Conservation (phyloP, 495 filamentous ascomycete genomes). For the Schizothecium vesticola region DNA sequence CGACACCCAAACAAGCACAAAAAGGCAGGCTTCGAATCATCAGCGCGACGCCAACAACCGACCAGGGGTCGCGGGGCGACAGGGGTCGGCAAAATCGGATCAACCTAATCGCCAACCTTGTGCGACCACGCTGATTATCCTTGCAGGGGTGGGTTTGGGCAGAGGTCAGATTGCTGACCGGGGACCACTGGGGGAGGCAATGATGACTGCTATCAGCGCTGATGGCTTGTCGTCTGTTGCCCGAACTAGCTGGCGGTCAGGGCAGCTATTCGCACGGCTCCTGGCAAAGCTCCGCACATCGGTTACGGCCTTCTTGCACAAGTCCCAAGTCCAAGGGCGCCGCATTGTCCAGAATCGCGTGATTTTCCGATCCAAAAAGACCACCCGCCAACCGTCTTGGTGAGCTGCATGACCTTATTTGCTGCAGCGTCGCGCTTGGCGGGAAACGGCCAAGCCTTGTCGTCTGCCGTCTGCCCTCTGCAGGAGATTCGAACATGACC, state of each 20-base stretch:
- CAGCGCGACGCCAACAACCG: background rate
- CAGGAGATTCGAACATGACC: background rate
- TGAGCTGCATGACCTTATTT: background rate
- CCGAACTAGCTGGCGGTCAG: background rate
- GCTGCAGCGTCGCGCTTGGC: background rate
- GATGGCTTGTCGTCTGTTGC: background rate
- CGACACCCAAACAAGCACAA: background rate
- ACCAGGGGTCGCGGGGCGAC: background rate
- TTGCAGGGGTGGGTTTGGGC: background rate
- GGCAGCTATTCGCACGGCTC: background rate
- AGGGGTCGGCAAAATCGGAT: conserved; percentile 20
- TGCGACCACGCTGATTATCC: conserved; percentile 4
- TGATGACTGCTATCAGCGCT: background rate
- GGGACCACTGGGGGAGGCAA: background rate
- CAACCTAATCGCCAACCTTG: conserved; percentile 15
- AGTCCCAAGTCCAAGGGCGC: background rate
- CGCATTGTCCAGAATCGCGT: background rate
- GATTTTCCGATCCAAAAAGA: background rate
- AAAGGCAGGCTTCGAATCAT: background rate
- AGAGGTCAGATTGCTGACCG: background rate
- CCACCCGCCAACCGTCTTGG: background rate
- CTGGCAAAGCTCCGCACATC: background rate
- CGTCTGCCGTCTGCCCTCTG: background rate
- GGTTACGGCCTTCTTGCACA: background rate
- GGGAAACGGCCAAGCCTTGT: background rate